phyloP scores from a whole-genome alignment of 305 asterid species.

The Fraxinus sp. region DNA sequence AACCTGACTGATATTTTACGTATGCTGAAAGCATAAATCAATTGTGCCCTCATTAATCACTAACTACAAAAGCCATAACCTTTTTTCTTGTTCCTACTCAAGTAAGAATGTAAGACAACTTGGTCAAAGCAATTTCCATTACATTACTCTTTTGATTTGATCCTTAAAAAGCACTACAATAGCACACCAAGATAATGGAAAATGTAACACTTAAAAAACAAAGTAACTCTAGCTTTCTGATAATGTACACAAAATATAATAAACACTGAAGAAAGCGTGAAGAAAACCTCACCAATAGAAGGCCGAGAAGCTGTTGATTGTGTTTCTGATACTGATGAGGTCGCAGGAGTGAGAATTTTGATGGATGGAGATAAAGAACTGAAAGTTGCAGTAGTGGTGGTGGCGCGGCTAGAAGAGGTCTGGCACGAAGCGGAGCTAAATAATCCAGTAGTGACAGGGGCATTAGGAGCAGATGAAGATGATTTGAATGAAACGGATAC shows the following conservation, averaged over 20 bases:
- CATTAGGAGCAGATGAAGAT: neutral
- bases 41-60: neutral
- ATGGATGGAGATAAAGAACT: conserved; percentile 28
- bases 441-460: neutral
- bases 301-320: conserved; percentile 13
- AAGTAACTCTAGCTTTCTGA: neutral
- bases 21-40: neutral
- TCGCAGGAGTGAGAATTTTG: conserved; percentile 18
- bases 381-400: neutral
- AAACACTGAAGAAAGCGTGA: neutral
- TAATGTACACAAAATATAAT: too few species aligned
- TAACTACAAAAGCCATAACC: neutral
- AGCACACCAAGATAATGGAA: neutral
- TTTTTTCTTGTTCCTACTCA: neutral
- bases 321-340: neutral
- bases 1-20: neutral
- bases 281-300: conserved; percentile 26
- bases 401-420: neutral
- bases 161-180: neutral
- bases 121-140: neutral
- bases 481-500: neutral
- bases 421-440: neutral
- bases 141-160: neutral
- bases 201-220: neutral
- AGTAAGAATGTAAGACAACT: neutral